phyloP scores from a whole-genome alignment of 352 stramenopile species.

The Phytopythium aichiense region DNA sequence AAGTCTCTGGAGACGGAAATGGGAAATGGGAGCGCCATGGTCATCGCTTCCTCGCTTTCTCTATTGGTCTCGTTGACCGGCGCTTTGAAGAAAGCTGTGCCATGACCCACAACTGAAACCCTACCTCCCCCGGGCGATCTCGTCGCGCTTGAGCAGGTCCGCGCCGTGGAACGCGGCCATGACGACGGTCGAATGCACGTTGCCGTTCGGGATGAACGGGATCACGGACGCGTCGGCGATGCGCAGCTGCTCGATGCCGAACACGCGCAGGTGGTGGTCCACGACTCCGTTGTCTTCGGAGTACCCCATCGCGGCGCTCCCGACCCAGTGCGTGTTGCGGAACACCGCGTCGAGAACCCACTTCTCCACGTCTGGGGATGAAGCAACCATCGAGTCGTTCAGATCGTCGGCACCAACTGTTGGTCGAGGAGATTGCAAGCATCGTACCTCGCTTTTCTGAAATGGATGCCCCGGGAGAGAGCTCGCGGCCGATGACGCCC shows the following conservation, averaged over 20 bases:
- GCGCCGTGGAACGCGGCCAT: conserved; percentile 56
- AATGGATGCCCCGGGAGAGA: conserved; percentile 32
- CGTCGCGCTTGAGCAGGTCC: conserved; percentile 33
- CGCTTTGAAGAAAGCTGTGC: not conserved
- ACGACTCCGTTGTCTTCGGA: conserved; percentile 42
- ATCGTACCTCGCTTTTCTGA: conserved; percentile 27
- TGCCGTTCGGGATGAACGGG: conserved; percentile 65
- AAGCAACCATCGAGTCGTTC: not conserved
- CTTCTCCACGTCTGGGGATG: conserved; percentile 34
- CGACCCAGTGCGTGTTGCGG: conserved; percentile 85
- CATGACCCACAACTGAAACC: no score
- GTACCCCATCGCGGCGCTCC: conserved; percentile 68
- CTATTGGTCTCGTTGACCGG: not conserved
- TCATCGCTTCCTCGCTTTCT: not conserved
- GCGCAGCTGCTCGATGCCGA: conserved; percentile 51
- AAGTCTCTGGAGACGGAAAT: not conserved
- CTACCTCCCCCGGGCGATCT: conserved; percentile 3
- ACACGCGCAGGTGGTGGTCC: conserved; percentile 54
- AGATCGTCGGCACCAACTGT: not conserved
- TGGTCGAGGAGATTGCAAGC: not conserved
- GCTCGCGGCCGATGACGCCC: conserved; percentile 32
- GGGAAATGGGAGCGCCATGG: no score
- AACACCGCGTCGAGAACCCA: conserved; percentile 71
- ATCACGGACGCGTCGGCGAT: conserved; percentile 70
- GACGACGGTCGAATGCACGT: conserved; percentile 69